Conservation (phyloP, 768 basidiomycete species). For the Plicaturopsis crispa region DNA sequence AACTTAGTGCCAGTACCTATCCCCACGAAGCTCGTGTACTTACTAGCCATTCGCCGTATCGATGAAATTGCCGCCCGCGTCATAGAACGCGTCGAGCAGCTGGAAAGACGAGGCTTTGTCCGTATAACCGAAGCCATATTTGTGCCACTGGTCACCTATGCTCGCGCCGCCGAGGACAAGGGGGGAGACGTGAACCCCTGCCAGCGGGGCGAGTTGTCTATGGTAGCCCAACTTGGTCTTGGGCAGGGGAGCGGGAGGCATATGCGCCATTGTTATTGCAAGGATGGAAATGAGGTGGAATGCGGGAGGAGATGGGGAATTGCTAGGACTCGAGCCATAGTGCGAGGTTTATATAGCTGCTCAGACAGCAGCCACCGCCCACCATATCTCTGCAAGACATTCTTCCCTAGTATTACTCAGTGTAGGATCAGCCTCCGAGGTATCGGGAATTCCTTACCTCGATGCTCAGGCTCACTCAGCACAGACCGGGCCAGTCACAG, state of each 20-base stretch:
- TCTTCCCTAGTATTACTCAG: too few relatives aligned
- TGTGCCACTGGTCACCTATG: conserved; percentile 30
- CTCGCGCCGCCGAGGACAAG: conserved; percentile 35
- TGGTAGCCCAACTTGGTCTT: conserved; percentile 25
- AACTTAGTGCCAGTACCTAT: background rate
- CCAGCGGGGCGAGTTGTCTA: conserved; percentile 27
- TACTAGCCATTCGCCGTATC: conserved; percentile 41
- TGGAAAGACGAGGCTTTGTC: conserved; percentile 33
- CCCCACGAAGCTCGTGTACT: conserved; percentile 5
- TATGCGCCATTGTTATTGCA: too few relatives aligned
- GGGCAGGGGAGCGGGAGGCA: conserved; percentile 17
- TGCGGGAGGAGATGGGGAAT: too few relatives aligned
- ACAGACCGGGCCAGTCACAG: too few relatives aligned
- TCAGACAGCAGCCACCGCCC: too few relatives aligned
- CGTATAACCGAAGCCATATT: conserved; percentile 31
- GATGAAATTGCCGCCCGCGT: conserved; percentile 42
- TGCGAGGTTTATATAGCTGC: too few relatives aligned
- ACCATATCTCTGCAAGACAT: too few relatives aligned
- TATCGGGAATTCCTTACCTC: too few relatives aligned
- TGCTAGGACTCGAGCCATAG: too few relatives aligned
- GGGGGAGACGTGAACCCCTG: conserved; percentile 37
- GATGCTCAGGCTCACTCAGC: too few relatives aligned
- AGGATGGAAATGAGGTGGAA: too few relatives aligned
- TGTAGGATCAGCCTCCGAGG: too few relatives aligned
- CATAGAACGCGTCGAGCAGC: conserved; percentile 37